Base-by-base conservation (phyloP, 225 moss, liverwort and hornwort species). In the Sphagnum contortum region DNA sequence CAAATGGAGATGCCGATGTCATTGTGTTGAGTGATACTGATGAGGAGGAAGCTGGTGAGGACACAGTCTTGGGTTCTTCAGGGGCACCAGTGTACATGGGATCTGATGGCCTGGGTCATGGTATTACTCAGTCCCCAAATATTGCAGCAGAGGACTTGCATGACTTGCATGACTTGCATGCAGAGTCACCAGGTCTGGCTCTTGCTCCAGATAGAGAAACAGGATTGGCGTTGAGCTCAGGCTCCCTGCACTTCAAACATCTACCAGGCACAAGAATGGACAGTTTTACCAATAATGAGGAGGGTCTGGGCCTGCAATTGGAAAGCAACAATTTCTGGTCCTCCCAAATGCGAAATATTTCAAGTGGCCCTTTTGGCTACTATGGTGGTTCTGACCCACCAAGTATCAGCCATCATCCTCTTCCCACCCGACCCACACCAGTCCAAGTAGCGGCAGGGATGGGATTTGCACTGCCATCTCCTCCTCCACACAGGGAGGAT, bases 11-110 rank as follows among this genome's bases (percentile, higher is more conserved):
- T 49, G 81, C 78, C 55, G 79, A 90, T 61, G 82, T 92, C 57
- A 87, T 98, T 66, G 73, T 98, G 7, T 74, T 92, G 49, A 90
- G 90, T 75, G 90, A 92, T 66, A 85, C 90, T 55, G 96, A 98
- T 64, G 98, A 93, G 50, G 98, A 84, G 49, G 88, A 80, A 44
- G 85, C 73, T 12, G 96, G 75, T 14, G 91, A 88, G 57, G 77
- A 90, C 72, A 72, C 88, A 62, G 70, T 89, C 46, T 72, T 92
- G 55, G 86, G 84, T 45, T 83, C 88, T 45, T 85, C 87, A 57
- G 88, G 86, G 66, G 84, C 86, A 56, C 84, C 88, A 48, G 79
- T 78, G 73, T 81, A 83, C 67, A 72, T 60, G 13, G 83, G 83
- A 66, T 85, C 91, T 47, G 89, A 91, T 61, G 71, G 81, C 64